Base-by-base conservation (phyloP, 208 protist genomes). In the Leishmania mexicana region DNA sequence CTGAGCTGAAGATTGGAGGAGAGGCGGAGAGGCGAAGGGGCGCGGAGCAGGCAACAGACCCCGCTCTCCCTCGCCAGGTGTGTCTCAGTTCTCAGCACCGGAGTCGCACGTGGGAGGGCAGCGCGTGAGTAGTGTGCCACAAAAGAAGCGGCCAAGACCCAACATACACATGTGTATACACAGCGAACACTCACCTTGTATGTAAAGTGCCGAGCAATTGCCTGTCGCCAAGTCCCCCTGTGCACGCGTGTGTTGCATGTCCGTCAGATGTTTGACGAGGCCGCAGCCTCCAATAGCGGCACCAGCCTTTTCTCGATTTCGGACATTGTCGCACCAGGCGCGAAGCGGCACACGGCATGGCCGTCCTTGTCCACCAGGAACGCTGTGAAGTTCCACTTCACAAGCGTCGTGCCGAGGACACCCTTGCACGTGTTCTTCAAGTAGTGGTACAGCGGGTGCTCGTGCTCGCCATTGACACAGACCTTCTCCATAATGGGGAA, bases 381-480 rank as follows among this genome's bases (percentile, higher is more conserved):
- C 24, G 95, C 97, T 5, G 96, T 98, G 88, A 98, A 99, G 87
- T 99, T 99, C 96, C 97, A 98, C 88, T 97, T 98, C 75, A 99
- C 92, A 2, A 88, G 54, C 21, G 87, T 90, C 35, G 82, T 90
- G 53, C 91, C 89, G 31, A 95, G 76, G 40, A 92, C 64, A 45
- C 96, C 96, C 76, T 90, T 84, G 62, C 86, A 71, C 28, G 85
- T 64, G 35, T 88, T 67, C 86, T 99, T 97, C 65, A 99, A 78
- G 78, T 92, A 98, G 42, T 88, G 70, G 82, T 91, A 99, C 47
- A 98, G 81, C 42, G 96, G 95, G 68, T 90, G 85, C 57, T 90
- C 88, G 31, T 97, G 89, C 10, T 83, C 73, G 71, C 96, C 95
- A 83, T 98, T 98, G 15, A 98, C 96, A 57, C 96, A 80, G 67